Conservation (phyloP, 225 moss, liverwort and hornwort genomes). For the Sphagnum contortum region DNA sequence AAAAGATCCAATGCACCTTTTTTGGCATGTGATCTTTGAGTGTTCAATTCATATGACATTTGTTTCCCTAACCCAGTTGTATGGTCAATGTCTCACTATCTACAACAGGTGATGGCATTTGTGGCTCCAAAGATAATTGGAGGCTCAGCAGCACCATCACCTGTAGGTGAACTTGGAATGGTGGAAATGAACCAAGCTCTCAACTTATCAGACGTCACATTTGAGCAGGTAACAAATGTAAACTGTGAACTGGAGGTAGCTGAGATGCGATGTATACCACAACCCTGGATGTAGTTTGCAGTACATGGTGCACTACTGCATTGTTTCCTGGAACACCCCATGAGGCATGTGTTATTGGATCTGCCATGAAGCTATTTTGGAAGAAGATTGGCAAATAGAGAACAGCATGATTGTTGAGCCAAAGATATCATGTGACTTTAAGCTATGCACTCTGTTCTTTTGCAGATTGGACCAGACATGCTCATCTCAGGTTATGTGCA, state of each 20-base stretch:
- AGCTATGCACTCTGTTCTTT: too few species aligned
- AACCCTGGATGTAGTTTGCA: not conserved
- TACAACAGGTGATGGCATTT: conserved; percentile 72
- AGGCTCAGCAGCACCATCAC: conserved; percentile 75
- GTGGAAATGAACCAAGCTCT: conserved; percentile 98
- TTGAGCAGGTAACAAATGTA: conserved; percentile 47
- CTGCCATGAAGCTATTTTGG: too few species aligned
- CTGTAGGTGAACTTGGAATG: conserved; percentile 93
- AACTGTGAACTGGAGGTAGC: too few species aligned
- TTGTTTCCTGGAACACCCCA: not conserved
- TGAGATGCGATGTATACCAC: too few species aligned
- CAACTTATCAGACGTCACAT: conserved; percentile 62
- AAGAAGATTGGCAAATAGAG: too few species aligned
- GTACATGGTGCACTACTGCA: not conserved
- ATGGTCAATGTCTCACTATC: too few species aligned
- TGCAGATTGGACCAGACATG: conserved; percentile 89
- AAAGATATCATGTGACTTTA: too few species aligned
- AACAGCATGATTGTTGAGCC: too few species aligned
- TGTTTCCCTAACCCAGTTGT: too few species aligned
- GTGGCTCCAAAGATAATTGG: conserved; percentile 95
- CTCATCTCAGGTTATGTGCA: conserved; percentile 75
- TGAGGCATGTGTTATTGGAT: too few species aligned
- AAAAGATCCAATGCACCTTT: too few species aligned
- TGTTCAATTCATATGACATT: not conserved
- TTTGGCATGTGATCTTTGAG: too few species aligned